Base-by-base conservation (phyloP, 2,329 filamentous ascomycete species). In the Aschersonia sp. region DNA sequence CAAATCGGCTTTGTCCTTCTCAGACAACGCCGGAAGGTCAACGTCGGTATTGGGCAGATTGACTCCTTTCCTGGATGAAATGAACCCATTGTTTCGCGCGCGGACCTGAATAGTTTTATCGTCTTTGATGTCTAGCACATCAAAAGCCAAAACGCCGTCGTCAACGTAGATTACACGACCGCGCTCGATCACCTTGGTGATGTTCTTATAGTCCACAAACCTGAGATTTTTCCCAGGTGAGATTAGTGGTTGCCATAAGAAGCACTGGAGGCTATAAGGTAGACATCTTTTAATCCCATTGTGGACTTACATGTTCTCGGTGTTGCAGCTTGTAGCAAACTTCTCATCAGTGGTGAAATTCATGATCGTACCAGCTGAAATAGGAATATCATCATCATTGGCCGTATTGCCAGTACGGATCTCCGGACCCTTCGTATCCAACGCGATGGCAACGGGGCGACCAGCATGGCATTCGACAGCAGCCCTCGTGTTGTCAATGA, bases 121-220 rank as follows among this genome's bases (percentile, higher is more conserved):
- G 63, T 98, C 86, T 55, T 85, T 76, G 58, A 98, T 76, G 64
- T 87, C 79, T 57, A 96, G 68, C 53, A 98, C 92, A 64, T 96
- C 85, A 60, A 98, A 97, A 30, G 90, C 94, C 58, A 97, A 83
- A 56, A 98, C 90, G 69, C 92, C 92, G 62, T 98, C 92, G 62
- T 98, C 92, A 59, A 98, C 92, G 71, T 94, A 98, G 75, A 98
- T 94, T 68, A 85, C 83, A 61, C 92, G 89, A 62, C 90, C 92
- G 51, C 79, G 74, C 65, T 85, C 70, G 63, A 98, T 97, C 59
- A 98, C 92, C 74, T 94, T 95, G 71, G 90, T 96, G 70, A 98
- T 97, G 78, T 98, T 98, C 82, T 94, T 94, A 78, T 98, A 97
- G 75, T 97, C 90, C 62, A 97, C 85, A 63, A 88, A 96, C 82